Evolutionary conservation across 2,329 filamentous ascomycete genomes (phyloP), one percentile per base, ranked within the genome.

Genomic region (Ceratocystis cacaofunesta): DNA sequence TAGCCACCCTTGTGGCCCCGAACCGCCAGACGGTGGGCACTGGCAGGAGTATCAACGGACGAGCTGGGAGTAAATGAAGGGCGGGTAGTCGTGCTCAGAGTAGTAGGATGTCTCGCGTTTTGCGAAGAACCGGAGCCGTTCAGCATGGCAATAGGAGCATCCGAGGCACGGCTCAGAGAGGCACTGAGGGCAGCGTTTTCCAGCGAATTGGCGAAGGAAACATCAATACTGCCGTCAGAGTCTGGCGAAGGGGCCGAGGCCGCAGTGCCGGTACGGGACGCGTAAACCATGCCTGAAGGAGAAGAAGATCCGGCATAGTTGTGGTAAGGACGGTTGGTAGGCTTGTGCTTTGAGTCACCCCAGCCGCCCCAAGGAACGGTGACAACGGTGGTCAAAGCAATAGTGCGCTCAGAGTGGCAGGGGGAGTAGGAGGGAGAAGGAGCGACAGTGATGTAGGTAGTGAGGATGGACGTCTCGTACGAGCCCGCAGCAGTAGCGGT

Each of bases 1-100:
- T 67, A 67, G 66, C 66, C 66, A 67, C 66, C 58, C 66, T 67
- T 67, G 66, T 67, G 66, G 66, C 62, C 66, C 66, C 66, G 62
- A 67, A 46, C 66, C 62, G 62, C 66, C 63, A 67, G 66, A 67
- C 62, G 66, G 66, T 67, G 66, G 66, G 66, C 63, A 58, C 63
- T 67, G 62, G 66, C 48, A 65, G 66, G 58, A 65, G 66, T 65
- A 62, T 22, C 62, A 52, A 63, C 41, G 58, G 66, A 67, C 63
- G 66, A 67, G 66, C 58, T 61, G 63, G 66, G 44, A 58, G 63
- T 50, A 32, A 50, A 50, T 58, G 55, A 60, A 41, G 62, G 58
- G 65, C 60, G 65, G 50, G 55, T 22, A 32, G 60, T 44, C 32
- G 60, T 67, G 58, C 46, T 61, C 43, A 36, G 28, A 61, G 65